These are phyloP conservation scores for Tetrastigma voinierianum DNA, from an alignment of 164 flowering plant genomes.

Conservation along the genomic window DNA sequence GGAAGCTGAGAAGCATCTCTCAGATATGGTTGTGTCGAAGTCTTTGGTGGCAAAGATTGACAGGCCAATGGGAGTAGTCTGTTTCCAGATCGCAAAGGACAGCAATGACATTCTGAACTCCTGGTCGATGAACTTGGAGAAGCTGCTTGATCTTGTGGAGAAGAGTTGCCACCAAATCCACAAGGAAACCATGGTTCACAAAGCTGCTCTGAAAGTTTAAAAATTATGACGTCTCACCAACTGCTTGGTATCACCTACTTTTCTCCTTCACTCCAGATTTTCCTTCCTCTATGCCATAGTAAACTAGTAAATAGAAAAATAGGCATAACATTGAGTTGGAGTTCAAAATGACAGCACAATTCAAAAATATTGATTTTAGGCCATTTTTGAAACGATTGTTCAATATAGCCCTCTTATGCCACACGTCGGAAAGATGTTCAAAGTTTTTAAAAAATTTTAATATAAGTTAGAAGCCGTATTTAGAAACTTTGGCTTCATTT, in stretches of 20 bases:
- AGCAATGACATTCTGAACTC: constrained; percentile 90
- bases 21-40: constrained; percentile 92
- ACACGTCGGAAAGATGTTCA: too few relatives aligned
- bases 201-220: constrained; percentile 69
- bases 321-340: too few relatives aligned
- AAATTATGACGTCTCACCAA: not conserved
- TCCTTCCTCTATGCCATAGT: too few relatives aligned
- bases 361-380: too few relatives aligned
- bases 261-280: too few relatives aligned
- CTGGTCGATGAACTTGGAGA: constrained; percentile 90
- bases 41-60: constrained; percentile 87
- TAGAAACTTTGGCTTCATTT: too few relatives aligned
- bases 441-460: too few relatives aligned
- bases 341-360: too few relatives aligned
- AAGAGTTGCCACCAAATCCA: constrained; percentile 99
- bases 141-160: constrained; percentile 92
- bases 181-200: constrained; percentile 98
- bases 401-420: too few relatives aligned
- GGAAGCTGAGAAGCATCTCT: constrained; percentile 95
- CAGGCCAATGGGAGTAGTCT: constrained; percentile 74
- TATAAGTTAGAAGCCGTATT: too few relatives aligned
- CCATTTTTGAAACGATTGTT: too few relatives aligned
- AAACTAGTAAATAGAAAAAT: too few relatives aligned
- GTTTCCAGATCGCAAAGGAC: constrained; percentile 78
- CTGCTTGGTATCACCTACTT: constrained; percentile 12